Percentiles rank a stretch among this genome's conserved stretches.
phyloP scores from a whole-genome alignment of 441 rosid genomes.

The Rhodomyrtus psidioides region DNA sequence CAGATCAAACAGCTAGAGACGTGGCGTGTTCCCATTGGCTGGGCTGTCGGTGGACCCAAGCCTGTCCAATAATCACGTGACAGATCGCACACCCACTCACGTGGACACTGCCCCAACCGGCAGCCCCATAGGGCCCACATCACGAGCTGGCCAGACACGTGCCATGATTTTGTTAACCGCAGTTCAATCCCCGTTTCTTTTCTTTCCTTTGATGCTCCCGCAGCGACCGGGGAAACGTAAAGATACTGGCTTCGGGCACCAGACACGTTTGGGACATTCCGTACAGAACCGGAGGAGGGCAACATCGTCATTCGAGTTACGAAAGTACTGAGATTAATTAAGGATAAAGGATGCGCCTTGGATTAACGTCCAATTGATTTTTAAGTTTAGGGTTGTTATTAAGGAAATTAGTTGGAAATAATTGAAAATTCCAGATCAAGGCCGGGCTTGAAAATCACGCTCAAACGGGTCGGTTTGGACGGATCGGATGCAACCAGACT shows the following conservation, averaged over 20 bases:
- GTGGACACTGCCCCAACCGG: conserved; percentile 26
- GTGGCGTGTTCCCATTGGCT: conserved; percentile 15
- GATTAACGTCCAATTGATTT: neutral
- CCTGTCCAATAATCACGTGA: conserved; percentile 22
- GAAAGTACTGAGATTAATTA: neutral
- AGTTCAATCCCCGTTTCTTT: neutral
- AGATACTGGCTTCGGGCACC: neutral
- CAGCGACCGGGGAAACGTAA: neutral
- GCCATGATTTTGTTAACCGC: conserved; percentile 8
- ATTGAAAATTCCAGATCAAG: neutral
- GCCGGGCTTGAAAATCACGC: neutral
- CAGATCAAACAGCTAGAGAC: neutral
- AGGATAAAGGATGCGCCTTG: neutral
- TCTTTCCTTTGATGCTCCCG: conserved; percentile 7
- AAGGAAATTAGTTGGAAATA: neutral
- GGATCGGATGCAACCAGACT: no score
- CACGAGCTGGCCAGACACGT: conserved; percentile 19
- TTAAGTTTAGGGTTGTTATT: neutral
- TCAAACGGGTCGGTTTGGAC: conserved; percentile 10
- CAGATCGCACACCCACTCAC: conserved; percentile 19
- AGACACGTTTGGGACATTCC: neutral
- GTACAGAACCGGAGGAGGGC: neutral
- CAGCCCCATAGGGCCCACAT: conserved; percentile 16
- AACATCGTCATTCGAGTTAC: neutral
- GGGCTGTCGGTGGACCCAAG: neutral